These are phyloP conservation scores for Penicillium fimorum DNA, from an alignment of 495 filamentous ascomycete species.

Conservation along the genomic window DNA sequence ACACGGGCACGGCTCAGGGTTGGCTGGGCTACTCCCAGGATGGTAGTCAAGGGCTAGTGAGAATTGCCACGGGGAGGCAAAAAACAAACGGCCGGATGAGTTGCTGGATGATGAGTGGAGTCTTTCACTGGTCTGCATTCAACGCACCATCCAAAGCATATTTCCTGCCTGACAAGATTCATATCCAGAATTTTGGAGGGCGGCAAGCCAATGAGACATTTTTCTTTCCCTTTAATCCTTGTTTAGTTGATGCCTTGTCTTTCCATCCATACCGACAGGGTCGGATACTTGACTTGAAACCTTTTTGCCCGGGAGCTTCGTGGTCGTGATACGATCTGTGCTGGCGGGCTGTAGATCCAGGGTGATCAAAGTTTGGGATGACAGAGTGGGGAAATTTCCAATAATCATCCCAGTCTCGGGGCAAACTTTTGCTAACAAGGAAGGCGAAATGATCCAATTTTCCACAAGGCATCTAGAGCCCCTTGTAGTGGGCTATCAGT, in stretches of 20 bases:
- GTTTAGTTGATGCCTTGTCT: constrained; percentile 3
- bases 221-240: constrained; percentile 5
- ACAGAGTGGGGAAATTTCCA: constrained; percentile 10
- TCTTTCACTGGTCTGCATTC: constrained; percentile 16
- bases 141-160: constrained; percentile 20
- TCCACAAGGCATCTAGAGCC: constrained; percentile 1
- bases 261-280: constrained; percentile 10
- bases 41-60: constrained; percentile 15
- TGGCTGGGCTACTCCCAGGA: constrained; percentile 21
- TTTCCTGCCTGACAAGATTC: constrained; percentile 14
- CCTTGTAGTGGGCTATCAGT: constrained; percentile 14
- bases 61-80: constrained; percentile 12
- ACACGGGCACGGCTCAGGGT: constrained; percentile 16
- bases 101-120: constrained; percentile 1
- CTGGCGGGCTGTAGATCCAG: constrained; percentile 12
- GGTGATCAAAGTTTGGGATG: constrained; percentile 19
- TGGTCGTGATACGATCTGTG: constrained; percentile 14
- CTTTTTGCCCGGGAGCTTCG: constrained; percentile 14
- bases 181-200: constrained; percentile 5
- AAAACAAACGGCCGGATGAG: neutral
- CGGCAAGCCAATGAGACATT: constrained; percentile 6
- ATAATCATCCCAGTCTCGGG: constrained; percentile 11
- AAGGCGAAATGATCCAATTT: neutral
- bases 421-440: neutral
- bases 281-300: constrained; percentile 4